A percentile compares a stretch with the other conserved stretches of the same genome.
Conservation (phyloP, 2,329 filamentous ascomycete species). For the Epichloe typhina region DNA sequence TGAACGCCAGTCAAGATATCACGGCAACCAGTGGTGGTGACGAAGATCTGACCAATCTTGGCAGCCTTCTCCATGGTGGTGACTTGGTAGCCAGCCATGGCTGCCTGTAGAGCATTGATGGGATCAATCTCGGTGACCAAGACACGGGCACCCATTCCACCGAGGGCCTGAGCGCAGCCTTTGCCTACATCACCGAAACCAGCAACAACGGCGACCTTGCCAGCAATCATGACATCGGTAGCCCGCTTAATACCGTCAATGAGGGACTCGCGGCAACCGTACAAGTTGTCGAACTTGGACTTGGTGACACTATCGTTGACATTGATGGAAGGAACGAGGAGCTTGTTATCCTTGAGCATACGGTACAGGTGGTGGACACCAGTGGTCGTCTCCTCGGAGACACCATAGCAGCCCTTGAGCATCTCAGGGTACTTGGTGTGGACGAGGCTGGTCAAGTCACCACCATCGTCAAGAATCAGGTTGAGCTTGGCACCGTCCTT, state of each 20-base stretch:
- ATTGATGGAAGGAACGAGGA: conserved; percentile 93
- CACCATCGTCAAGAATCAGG: conserved; percentile 97
- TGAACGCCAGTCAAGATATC: conserved; percentile 87
- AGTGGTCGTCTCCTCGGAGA: conserved; percentile 99
- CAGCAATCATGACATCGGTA: conserved; percentile 99
- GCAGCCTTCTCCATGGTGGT: conserved; percentile 97
- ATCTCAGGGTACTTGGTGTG: conserved; percentile 97
- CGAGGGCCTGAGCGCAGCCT: conserved; percentile 91
- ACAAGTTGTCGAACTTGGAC: conserved; percentile 99
- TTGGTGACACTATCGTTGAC: conserved; percentile 99
- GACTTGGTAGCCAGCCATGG: conserved; percentile 94
- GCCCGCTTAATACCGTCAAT: conserved; percentile 99
- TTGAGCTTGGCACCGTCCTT: conserved; percentile 94
- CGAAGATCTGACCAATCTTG: conserved; percentile 84
- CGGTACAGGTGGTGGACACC: conserved; percentile 99
- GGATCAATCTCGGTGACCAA: conserved; percentile 95
- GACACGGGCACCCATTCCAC: conserved; percentile 94
- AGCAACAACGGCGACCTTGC: conserved; percentile 94
- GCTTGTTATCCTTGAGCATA: conserved; percentile 84
- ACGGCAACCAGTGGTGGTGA: conserved; percentile 97
- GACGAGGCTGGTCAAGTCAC: conserved; percentile 90
- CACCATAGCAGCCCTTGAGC: conserved; percentile 96
- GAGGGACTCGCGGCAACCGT: conserved; percentile 97
- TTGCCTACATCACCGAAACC: conserved; percentile 99
- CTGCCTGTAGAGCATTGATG: conserved; percentile 98